Evolutionary conservation across 768 basidiomycete species (phyloP).

Genomic region (Rhizopogon rudus): DNA sequence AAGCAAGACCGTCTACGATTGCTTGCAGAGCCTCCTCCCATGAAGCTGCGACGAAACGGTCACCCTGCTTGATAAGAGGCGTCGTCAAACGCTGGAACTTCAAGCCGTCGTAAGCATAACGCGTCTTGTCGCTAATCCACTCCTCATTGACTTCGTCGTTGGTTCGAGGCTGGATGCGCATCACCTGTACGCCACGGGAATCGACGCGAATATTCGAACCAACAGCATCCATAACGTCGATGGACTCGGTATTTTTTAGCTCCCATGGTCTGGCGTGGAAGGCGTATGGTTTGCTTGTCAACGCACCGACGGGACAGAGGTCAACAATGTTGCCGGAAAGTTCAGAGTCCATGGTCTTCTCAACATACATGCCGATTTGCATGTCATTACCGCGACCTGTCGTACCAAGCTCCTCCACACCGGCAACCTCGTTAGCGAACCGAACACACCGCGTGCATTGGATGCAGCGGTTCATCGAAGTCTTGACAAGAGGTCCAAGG

Average conservation of each 20-base stretch:
- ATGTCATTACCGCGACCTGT: slow-evolving; percentile 97
- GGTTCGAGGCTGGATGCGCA: slow-evolving; percentile 93
- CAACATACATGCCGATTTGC: slow-evolving; percentile 98
- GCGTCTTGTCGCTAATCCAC: slow-evolving; percentile 99
- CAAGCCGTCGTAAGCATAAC: slow-evolving; percentile 94
- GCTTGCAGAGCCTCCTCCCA: slow-evolving; percentile 89
- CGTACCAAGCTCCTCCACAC: slow-evolving; percentile 95
- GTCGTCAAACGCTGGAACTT: slow-evolving; percentile 93
- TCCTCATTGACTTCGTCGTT: slow-evolving; percentile 99
- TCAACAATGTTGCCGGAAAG: slow-evolving; percentile 97
- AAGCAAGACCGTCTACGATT: slow-evolving; percentile 70
- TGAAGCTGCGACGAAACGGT: slow-evolving; percentile 82
- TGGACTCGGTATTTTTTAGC: slow-evolving; percentile 93
- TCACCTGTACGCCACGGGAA: slow-evolving; percentile 91
- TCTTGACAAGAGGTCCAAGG: slow-evolving; percentile 96
- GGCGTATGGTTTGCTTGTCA: slow-evolving; percentile 98
- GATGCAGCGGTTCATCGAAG: slow-evolving; percentile 98
- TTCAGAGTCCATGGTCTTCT: slow-evolving; percentile 96
- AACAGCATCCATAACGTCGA: slow-evolving; percentile 93
- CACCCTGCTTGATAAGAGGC: slow-evolving; percentile 86
- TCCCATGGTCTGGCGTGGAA: slow-evolving; percentile 99
- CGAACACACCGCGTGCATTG: slow-evolving; percentile 99
- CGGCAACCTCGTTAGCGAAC: slow-evolving; percentile 98
- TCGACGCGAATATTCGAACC: slow-evolving; percentile 97
- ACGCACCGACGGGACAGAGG: slow-evolving; percentile 95